phyloP scores from a whole-genome alignment of 164 flowering plant species.

The Tetrastigma voinierianum region DNA sequence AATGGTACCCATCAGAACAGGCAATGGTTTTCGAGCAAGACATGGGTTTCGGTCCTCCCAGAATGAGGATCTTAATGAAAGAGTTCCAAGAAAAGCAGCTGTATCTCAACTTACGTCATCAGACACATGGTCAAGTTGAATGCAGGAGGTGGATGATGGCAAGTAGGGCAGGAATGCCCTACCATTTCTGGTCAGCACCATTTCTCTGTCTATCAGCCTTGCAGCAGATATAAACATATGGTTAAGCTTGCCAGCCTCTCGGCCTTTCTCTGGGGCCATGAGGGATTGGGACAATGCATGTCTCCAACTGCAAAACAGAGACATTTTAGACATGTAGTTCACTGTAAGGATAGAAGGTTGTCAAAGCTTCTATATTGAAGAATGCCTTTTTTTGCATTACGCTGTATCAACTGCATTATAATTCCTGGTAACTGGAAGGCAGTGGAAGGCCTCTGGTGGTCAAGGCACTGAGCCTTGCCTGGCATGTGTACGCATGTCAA shows the following conservation, averaged over 20 bases:
- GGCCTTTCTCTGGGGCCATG: constrained; percentile 88
- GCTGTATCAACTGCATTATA: constrained; percentile 64
- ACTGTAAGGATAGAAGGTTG: constrained; percentile 74
- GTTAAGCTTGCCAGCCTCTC: constrained; percentile 66
- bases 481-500: constrained; percentile 65
- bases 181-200: constrained; percentile 78
- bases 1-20: constrained; percentile 92
- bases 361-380: constrained; percentile 73
- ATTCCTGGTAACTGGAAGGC: constrained; percentile 63
- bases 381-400: constrained; percentile 42
- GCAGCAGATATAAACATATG: constrained; percentile 99
- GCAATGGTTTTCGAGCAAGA: constrained; percentile 98
- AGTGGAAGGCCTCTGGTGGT: constrained; percentile 73
- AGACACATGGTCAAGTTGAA: constrained; percentile 94
- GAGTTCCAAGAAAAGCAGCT: constrained; percentile 74
- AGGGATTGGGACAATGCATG: constrained; percentile 71
- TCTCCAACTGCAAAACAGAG: constrained; percentile 78
- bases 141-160: constrained; percentile 97
- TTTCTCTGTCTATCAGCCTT: constrained; percentile 68
- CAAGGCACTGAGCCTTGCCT: constrained; percentile 43
- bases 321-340: constrained; percentile 85
- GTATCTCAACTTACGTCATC: constrained; percentile 78
- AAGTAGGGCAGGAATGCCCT: constrained; percentile 98
- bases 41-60: constrained; percentile 97
- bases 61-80: constrained; percentile 76